These are phyloP conservation scores for Kitagawia praeruptora DNA, from an alignment of 129 eudicot species.

Conservation along the genomic window DNA sequence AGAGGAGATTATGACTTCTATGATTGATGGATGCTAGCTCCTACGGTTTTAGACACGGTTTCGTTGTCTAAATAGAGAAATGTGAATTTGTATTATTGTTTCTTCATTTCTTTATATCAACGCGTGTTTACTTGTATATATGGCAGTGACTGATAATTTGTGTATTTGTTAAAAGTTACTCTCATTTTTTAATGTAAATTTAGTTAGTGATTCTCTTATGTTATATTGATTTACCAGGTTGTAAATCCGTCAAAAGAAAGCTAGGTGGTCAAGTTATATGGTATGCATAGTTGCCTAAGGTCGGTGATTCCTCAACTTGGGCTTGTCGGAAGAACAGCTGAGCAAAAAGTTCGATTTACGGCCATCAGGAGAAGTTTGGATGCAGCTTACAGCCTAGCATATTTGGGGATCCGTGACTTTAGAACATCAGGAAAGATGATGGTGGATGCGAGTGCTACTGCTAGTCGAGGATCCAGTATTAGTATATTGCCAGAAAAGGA, in stretches of 20 bases:
- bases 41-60: neutral
- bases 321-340: slow-evolving; percentile 28
- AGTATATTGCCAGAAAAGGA: slow-evolving; percentile 41
- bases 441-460: slow-evolving; percentile 52
- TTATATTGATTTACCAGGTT: neutral
- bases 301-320: slow-evolving; percentile 41
- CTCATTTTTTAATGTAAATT: too few relatives aligned
- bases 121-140: neutral
- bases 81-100: too few relatives aligned
- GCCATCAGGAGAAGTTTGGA: slow-evolving; percentile 22
- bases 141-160: neutral
- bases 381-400: slow-evolving; percentile 20
- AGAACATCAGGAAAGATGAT: slow-evolving; percentile 44
- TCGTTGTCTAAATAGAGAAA: too few relatives aligned
- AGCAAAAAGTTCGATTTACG: slow-evolving; percentile 19
- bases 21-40: neutral
- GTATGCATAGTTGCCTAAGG: slow-evolving; percentile 57
- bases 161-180: neutral
- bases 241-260: neutral
- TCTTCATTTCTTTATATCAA: too few relatives aligned
- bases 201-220: too few relatives aligned
- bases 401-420: slow-evolving; percentile 23
- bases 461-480: slow-evolving; percentile 23
- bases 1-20: too few relatives aligned
- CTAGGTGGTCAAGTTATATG: slow-evolving; percentile 43